phyloP scores from a whole-genome alignment of 768 basidiomycete genomes.

The Pleurotus citrinopileatus region DNA sequence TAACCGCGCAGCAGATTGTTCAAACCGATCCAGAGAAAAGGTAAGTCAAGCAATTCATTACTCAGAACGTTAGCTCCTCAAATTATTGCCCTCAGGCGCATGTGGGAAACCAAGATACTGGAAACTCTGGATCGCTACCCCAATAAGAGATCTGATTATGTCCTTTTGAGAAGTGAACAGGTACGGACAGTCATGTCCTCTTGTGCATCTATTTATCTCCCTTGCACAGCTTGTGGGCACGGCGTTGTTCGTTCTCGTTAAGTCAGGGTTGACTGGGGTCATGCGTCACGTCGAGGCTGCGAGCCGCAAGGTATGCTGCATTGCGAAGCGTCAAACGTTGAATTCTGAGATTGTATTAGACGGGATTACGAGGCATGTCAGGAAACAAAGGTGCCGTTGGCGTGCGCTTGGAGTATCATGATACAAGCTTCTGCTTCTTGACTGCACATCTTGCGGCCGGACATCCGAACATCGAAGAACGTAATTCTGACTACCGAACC shows the following conservation, averaged over 20 bases:
- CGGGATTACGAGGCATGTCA: conserved; percentile 89
- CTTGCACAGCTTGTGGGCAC: conserved; percentile 84
- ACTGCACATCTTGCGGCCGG: conserved; percentile 98
- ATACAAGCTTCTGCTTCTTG: conserved; percentile 91
- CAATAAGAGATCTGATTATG: conserved; percentile 69
- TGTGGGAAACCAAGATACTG: conserved; percentile 84
- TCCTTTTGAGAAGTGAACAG: conserved; percentile 91
- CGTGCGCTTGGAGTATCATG: conserved; percentile 87
- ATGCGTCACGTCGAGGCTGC: conserved; percentile 93
- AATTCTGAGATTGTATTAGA: conserved; percentile 37
- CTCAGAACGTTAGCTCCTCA: not conserved
- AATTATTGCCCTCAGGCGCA: conserved; percentile 47
- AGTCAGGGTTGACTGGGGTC: conserved; percentile 67
- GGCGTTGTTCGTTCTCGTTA: conserved; percentile 83
- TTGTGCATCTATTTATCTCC: conserved; percentile 8
- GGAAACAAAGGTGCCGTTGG: conserved; percentile 97
- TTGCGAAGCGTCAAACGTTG: not conserved
- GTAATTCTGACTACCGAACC: conserved; percentile 90
- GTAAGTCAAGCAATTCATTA: conserved; percentile 31
- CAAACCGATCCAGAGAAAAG: conserved; percentile 94
- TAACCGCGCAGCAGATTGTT: conserved; percentile 96
- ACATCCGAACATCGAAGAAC: conserved; percentile 83
- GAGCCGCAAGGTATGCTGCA: conserved; percentile 70
- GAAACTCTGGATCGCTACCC: conserved; percentile 74
- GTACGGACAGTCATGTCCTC: conserved; percentile 31